Evolutionary conservation across 2,329 filamentous ascomycete species (phyloP), one percentile per base, ranked within the genome.

Genomic region (Hysterium pulicare): DNA sequence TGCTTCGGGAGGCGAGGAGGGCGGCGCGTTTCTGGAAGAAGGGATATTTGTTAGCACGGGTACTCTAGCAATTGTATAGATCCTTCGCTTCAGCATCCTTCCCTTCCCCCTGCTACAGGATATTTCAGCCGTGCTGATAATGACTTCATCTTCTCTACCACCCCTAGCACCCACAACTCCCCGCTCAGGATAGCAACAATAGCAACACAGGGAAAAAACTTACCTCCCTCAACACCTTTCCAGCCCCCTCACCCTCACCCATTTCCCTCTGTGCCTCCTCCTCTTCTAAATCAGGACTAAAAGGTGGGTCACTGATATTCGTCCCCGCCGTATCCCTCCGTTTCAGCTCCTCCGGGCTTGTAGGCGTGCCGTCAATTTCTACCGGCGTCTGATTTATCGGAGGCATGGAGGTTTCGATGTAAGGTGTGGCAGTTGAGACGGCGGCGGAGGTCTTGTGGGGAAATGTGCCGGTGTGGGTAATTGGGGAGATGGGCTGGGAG

Each of bases 341-440:
- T 38, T 47, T 48, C n/a, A 52, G 16, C 34, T 61, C 58, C 31
- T 58, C 57, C 2, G 52, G 44, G 23, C 45, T 57, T 9, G 54
- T 48, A 1, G 57, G 48, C 3, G 50, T 44, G 23, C 64, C 62
- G 40, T 74, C 71, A 4, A 75, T 49, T 51, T 75, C 72, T 4
- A 72, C 62, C 0, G 71, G 71, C 33, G 60, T 57, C 9, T 55
- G 50, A 47, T 75, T 74, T 50, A 74, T 68, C 4, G 70, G 57
- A 0, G 66, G 67, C 2, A 64, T 61, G 4, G 54, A 56, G 1
- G 66, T 62, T 4, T 66, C 62, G 47, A 73, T 65, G 30, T 63
- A 57, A 0, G 64, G 58, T 5, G 58, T 59, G 17, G 53, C 48
- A 6, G 62, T 47, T 15, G 53, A 31, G 9, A 53, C 55, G 5